Conservation (phyloP, 2,329 filamentous ascomycete genomes). For the Penicillium griseofulvum region DNA sequence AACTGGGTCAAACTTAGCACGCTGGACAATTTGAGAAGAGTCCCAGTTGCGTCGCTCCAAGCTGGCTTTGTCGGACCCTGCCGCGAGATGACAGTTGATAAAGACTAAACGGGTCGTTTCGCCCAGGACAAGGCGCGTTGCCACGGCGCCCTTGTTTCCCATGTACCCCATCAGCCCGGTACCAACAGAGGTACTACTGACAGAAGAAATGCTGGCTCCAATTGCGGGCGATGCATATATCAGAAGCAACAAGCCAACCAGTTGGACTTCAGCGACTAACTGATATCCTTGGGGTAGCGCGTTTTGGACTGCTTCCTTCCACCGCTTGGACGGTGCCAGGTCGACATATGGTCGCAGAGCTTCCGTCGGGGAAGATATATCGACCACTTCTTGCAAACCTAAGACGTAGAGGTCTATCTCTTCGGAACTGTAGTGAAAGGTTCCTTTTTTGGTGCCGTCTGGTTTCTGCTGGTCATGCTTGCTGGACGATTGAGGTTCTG, state of each 20-base stretch:
- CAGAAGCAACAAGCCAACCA: conserved; percentile 79
- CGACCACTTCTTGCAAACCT: conserved; percentile 88
- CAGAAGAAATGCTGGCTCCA: conserved; percentile 69
- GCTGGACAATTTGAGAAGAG: conserved; percentile 69
- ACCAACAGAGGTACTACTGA: conserved; percentile 79
- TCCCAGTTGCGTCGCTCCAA: conserved; percentile 90
- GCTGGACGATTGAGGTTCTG: conserved; percentile 22
- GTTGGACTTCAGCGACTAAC: conserved; percentile 75
- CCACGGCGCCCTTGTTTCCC: conserved; percentile 92
- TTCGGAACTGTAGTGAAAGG: conserved; percentile 42
- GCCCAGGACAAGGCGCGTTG: conserved; percentile 76
- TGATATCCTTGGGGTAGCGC: conserved; percentile 75
- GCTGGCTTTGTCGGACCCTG: conserved; percentile 73
- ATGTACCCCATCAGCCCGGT: conserved; percentile 90
- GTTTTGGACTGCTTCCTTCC: conserved; percentile 72
- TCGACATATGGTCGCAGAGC: conserved; percentile 76
- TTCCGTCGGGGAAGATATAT: conserved; percentile 75
- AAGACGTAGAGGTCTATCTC: conserved; percentile 88
- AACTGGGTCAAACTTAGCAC: conserved; percentile 76
- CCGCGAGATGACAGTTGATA: conserved; percentile 86
- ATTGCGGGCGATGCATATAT: conserved; percentile 81
- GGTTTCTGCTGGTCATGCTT: conserved; percentile 48
- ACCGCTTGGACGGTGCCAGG: conserved; percentile 67
- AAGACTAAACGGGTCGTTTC: conserved; percentile 89
- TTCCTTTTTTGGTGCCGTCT: conserved; percentile 45